Evolutionary conservation across 2,329 filamentous ascomycete genomes (phyloP), one percentile per base, ranked within the genome.

Genomic region (Phialophora verrucosa): DNA sequence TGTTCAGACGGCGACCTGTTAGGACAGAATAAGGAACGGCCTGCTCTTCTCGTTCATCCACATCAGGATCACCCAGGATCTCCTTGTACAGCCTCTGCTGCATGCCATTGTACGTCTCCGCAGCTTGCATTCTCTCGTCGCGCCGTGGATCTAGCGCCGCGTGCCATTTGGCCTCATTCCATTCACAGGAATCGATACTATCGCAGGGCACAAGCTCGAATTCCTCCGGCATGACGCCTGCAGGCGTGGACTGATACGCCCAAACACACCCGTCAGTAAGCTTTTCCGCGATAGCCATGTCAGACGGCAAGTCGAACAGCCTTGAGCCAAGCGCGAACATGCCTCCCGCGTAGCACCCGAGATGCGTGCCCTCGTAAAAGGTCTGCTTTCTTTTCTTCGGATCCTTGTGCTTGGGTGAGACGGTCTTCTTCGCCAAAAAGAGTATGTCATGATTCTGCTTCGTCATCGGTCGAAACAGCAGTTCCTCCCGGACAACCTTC

Each of bases 181-280:
- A 88, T 12, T 76, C 74, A 70, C 86, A 88, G 23, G 73, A 69
- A 38, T 74, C 69, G 8, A 72, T 69, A 38, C 79, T 76, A 29
- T 77, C 74, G 73, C 87, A 89, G 4, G 83, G 80, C 17, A 85
- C 73, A 51, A 88, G 77, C 38, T 82, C 76, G 71, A 86, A 87
- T 55, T 79, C 75, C 73, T 89, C 87, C 1, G 87, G 85, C 86
- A 89, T 89, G 65, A 89, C 83, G 4, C 86, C 86, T 2, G 83
- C 79, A 1, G 83, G 82, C 4, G 84, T 83, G 10, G 81, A 78
- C 69, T 83, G 81, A 74, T 89, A 88, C 0, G 85, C 83, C 85
- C 86, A 89, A n/a, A 88, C 82, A 73, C 87, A 89, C 3, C 84
- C 84, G 63, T 88, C 82, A 0, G 85, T 84, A 54, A 89, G 77